Evolutionary conservation across 345 rosid genomes (phyloP), one percentile per base, ranked within the genome.

Genomic region (Euphorbia pulcherrima): DNA sequence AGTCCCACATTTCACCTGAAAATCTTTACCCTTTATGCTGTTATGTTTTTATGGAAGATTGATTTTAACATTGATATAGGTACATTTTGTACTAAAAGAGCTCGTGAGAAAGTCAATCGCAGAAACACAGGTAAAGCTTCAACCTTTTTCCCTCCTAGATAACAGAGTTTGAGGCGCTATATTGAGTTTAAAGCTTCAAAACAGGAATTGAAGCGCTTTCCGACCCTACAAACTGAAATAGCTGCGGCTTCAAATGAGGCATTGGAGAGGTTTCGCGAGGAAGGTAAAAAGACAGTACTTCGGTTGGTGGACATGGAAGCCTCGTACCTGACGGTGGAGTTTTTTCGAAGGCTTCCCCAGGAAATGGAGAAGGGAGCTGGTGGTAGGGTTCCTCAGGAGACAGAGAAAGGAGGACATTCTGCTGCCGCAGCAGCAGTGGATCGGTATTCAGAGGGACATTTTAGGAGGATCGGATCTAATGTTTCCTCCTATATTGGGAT

Each of bases 231-330:
- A 79, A 64, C 71, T 47, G 82, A 64, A 54, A 56, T 79, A 53
- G 82, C 79, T 51, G 79, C 71, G 14, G 82, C 79, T 29, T 44
- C 82, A 57, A 61, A 48, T 26, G 71, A 74, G 26, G 76, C 82
- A 20, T 60, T 79, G 62, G 82, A 79, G 62, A 79, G 63, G 58
- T 79, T 79, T 71, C 79, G 82, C 9, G 79, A 75, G 26, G 79
- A 75, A 11, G 57, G 82, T 54, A 74, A 68, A 73, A 79, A 75
- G 65, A 79, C 82, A 8, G 82, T 72, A 21, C 20, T 71, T 56
- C 74, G 82, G 14, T 65, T 79, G 65, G 82, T 79, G 12, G 82
- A 79, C 39, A 79, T 79, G 82, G 82, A 79, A 50, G 72, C 82
- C 28, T 79, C 82, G 1, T 79, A 74, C 39, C 67, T 79, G 41